These are phyloP conservation scores for Chaetomium tenue DNA, from an alignment of 495 filamentous ascomycete genomes.

Conservation along the genomic window DNA sequence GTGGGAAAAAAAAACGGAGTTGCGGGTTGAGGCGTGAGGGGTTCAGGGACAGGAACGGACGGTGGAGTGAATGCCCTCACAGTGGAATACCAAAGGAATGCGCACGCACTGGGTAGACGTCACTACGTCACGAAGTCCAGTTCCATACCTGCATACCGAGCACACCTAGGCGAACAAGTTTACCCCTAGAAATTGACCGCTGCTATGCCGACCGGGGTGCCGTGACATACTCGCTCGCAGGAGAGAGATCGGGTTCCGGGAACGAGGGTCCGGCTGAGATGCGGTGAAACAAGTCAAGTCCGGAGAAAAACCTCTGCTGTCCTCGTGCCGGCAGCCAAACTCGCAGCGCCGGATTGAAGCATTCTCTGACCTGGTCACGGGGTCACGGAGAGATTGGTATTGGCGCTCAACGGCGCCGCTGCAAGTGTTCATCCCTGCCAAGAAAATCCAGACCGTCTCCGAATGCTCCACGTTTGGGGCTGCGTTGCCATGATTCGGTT, in stretches of 20 bases:
- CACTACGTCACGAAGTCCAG: conserved; percentile 5
- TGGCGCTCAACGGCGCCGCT: conserved; percentile 17
- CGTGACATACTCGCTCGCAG: neutral
- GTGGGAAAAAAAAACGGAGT: neutral
- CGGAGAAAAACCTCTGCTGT: conserved; percentile 32
- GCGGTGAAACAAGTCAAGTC: neutral
- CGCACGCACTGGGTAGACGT: too few relatives aligned
- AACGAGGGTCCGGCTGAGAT: conserved; percentile 4
- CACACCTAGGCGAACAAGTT: neutral
- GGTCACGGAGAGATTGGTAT: conserved; percentile 23
- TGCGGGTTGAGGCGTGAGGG: conserved; percentile 10
- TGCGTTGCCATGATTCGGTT: conserved; percentile 17
- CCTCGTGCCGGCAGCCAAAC: conserved; percentile 32
- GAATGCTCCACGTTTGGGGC: conserved; percentile 15
- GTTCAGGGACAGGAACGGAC: neutral
- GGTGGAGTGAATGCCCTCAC: neutral
- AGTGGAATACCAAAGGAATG: too few relatives aligned
- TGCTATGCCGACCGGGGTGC: conserved; percentile 21
- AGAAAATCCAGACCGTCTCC: conserved; percentile 22
- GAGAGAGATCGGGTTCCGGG: conserved; percentile 15
- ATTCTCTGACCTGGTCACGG: conserved; percentile 26
- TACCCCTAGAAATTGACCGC: conserved; percentile 24
- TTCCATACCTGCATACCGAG: too few relatives aligned
- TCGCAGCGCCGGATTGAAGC: conserved; percentile 8
- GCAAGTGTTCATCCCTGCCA: conserved; percentile 27